Evolutionary conservation across 2,329 filamentous ascomycete genomes (phyloP).

Genomic region (Akanthomyces muscarius): DNA sequence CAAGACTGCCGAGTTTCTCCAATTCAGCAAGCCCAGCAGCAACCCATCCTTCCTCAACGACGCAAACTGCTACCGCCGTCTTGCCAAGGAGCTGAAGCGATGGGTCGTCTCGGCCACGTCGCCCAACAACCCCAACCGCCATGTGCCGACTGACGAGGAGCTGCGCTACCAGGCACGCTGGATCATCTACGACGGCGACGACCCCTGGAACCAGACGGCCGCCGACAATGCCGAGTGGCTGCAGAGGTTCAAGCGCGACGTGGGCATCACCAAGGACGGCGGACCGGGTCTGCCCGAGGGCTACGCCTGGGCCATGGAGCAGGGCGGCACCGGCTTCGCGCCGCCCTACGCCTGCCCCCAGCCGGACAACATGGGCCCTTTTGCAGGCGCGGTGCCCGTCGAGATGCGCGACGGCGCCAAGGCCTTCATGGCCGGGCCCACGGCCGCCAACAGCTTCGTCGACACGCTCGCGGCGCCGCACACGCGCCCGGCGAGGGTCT

Average conservation of each 20-base stretch:
- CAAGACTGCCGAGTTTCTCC: neutral
- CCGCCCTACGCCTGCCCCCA: conserved; percentile 51
- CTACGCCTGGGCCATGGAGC: conserved; percentile 43
- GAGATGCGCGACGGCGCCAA: conserved; percentile 35
- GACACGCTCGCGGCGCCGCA: conserved; percentile 41
- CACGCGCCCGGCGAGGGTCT: conserved; percentile 46
- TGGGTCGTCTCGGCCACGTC: conserved; percentile 53
- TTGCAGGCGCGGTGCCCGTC: conserved; percentile 31
- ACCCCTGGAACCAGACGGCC: conserved; percentile 61
- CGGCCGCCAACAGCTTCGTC: conserved; percentile 46
- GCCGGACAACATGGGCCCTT: conserved; percentile 31
- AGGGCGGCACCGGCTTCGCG: conserved; percentile 52
- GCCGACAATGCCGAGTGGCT: conserved; percentile 63
- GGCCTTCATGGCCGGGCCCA: conserved; percentile 38
- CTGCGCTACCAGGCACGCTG: conserved; percentile 61
- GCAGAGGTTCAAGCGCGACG: conserved; percentile 56
- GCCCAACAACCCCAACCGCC: conserved; percentile 55
- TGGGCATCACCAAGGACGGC: conserved; percentile 46
- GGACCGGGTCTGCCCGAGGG: conserved; percentile 47
- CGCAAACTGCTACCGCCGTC: conserved; percentile 55
- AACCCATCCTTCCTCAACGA: conserved; percentile 51
- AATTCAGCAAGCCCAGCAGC: conserved; percentile 14
- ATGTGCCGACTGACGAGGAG: conserved; percentile 58
- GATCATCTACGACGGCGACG: conserved; percentile 60
- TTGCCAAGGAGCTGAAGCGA: conserved; percentile 50